These are phyloP conservation scores for Dictyostelium firmibasis DNA, from an alignment of 78 protist species.

Conservation along the genomic window DNA sequence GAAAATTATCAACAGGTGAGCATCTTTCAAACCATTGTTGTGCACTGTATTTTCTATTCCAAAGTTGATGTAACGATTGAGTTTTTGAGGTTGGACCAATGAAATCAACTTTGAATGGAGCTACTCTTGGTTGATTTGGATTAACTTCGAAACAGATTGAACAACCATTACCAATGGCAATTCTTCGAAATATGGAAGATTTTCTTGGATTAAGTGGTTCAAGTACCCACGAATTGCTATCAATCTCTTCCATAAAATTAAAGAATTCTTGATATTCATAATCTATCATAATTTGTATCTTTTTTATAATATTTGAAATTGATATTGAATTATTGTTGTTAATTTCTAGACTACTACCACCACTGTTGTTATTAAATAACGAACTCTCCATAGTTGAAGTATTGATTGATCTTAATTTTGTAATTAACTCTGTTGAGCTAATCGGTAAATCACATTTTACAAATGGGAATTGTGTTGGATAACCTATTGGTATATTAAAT, in stretches of 20 bases:
- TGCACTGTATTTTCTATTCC: background rate
- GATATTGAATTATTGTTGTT: background rate
- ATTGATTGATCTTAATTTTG: background rate
- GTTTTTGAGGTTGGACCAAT: conserved; percentile 11
- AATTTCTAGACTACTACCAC: background rate
- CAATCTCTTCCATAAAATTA: conserved; percentile 58
- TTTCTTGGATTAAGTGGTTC: conserved; percentile 33
- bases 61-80: background rate
- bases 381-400: background rate
- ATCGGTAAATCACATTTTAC: background rate
- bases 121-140: conserved; percentile 1
- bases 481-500: background rate
- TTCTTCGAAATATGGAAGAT: background rate
- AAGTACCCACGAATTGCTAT: conserved; percentile 28
- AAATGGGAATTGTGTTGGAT: background rate
- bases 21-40: background rate
- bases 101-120: conserved; percentile 1
- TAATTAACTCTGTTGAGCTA: no score
- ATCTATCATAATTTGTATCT: background rate
- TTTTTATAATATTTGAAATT: background rate
- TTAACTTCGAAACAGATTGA: conserved; percentile 24
- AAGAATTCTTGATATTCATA: conserved; percentile 22
- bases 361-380: background rate
- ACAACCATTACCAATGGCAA: conserved; percentile 33
- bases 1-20: background rate